Base-by-base conservation (phyloP, 2,329 filamentous ascomycete genomes). In the Scleromitrula shiraiana region DNA sequence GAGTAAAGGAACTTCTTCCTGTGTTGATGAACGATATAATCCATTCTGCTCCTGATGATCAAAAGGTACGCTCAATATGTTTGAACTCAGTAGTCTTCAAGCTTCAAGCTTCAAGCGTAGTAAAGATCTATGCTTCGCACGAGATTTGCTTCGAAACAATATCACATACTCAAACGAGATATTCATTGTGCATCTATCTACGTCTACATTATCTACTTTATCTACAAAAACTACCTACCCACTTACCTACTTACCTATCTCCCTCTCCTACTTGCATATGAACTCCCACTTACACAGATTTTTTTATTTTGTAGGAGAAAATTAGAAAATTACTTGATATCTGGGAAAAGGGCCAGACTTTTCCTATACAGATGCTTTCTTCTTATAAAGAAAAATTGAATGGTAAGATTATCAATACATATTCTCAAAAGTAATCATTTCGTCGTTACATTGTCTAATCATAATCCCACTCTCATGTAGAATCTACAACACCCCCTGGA, bases 261-360 rank as follows among this genome's bases (percentile, higher is more conserved):
- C 32, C 19, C 15, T n/a, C 46, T 41, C 39, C 36, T 24, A 41
- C 38, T 22, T 39, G 27, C 36, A 41, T 53, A 51, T 56, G 59
- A 62, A 61, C 54, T 49, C 51, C 61, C 56, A 72, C 73, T 77
- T 72, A 77, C 73, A n/a, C 64, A 70, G 68, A 42, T 50, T 50
- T 51, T 59, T 65, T 63, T 64, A 55, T 64, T 57, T 65, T 82
- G 73, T 84, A 93, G 86, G 88, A 95, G 66, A 97, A 96, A 73
- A 91, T 97, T 68, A 83, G 77, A 65, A 97, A 97, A 67, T 78
- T 98, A 59, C 74, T 97, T 70, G 90, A 95, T 65, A 98, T 98
- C 58, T 98, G 93, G 93, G 90, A 96, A 66, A 93, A 93, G 63
- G 88, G 88, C 56, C 83, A 85, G 64, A 97, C 90, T 19, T 97